A percentile compares a stretch with the other conserved stretches of the same genome.
phyloP scores from a whole-genome alignment of 352 stramenopile species.

The Plasmopara muralis region DNA sequence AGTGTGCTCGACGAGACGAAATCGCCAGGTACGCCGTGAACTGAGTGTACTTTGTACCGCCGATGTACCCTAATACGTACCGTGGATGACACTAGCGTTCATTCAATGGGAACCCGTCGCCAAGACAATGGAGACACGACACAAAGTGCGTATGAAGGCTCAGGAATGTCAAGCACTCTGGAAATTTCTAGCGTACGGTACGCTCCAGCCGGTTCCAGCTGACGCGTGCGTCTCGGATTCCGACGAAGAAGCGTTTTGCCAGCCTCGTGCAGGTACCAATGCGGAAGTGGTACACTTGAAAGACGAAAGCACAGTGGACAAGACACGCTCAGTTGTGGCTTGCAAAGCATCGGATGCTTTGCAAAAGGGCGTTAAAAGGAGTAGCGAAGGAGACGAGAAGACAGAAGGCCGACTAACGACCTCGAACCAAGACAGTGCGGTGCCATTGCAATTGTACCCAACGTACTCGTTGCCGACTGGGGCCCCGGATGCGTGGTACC shows the following conservation, averaged over 20 bases:
- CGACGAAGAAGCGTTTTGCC: conserved; percentile 44
- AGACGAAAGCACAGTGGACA: background rate
- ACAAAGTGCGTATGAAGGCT: conserved; percentile 29
- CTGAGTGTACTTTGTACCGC: background rate
- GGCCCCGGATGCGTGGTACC: conserved; percentile 29
- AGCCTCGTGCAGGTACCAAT: conserved; percentile 25
- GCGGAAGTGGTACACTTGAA: conserved; percentile 3
- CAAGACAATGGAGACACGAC: conserved; percentile 29
- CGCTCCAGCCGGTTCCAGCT: conserved; percentile 8
- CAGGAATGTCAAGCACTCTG: conserved; percentile 51
- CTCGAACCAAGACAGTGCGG: conserved; percentile 5
- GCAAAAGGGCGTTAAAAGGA: conserved; percentile 2
- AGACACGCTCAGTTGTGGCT: background rate
- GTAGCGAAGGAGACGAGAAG: conserved; percentile 8
- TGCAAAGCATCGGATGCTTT: background rate
- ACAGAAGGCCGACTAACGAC: background rate
- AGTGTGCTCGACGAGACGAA: conserved; percentile 35
- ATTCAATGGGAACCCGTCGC: conserved; percentile 50
- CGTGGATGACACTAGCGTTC: conserved; percentile 7
- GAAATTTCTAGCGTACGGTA: conserved; percentile 70
- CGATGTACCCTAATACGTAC: too few species aligned
- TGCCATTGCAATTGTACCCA: conserved; percentile 30
- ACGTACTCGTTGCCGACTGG: conserved; percentile 39
- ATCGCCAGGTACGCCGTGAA: conserved; percentile 26
- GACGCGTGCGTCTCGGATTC: conserved; percentile 36